Base-by-base conservation (phyloP, 768 basidiomycete genomes). In the Boletus pseudopeckii region DNA sequence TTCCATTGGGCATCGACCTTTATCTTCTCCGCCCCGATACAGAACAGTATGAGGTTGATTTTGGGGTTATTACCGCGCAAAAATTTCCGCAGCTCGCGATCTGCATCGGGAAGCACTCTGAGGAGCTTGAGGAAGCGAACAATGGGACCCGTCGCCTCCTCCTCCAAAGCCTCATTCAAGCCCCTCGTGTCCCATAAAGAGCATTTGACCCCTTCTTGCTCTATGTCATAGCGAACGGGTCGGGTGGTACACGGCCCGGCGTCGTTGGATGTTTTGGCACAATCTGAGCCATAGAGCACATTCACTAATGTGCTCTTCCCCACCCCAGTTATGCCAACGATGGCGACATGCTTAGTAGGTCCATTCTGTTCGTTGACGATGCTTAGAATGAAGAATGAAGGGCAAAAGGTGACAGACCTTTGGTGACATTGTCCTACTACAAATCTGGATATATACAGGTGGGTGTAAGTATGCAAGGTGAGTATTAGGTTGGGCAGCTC, bases 221-320 rank as follows among this genome's bases (percentile, higher is more conserved):
- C 41, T 28, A 50, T 45, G 28, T 45, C 24, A 34, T 55, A 53
- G 15, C 22, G 15, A 30, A n/a, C 7, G 8, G 48, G 18, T 38
- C 15, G 22, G 20, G 4, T 4, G 11, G 58, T 61, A 34, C 54
- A 56, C 7, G 52, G 55, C 5, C 1, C 3, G 37, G 1, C 58
- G 15, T 62, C 37, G 42, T 54, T 61, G 49, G 15, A 54, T 8
- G 41, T 50, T 13, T 37, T 15, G 28, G 58, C 58, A 7, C 9
- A 3, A 26, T 14, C 3, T 15, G 40, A 40, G 20, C 37, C 52
- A 6, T 9, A 22, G 39, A 64, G 54, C 38, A 64, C 28, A 18
- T 64, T 62, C 18, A 60, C 54, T 14, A 56, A 28, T 5, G 61
- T 62, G 37, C 56, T 54, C 57, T 61, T 59, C 45, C 61, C 53